phyloP scores from a whole-genome alignment of 495 filamentous ascomycete species.

The Neurospora sp. region DNA sequence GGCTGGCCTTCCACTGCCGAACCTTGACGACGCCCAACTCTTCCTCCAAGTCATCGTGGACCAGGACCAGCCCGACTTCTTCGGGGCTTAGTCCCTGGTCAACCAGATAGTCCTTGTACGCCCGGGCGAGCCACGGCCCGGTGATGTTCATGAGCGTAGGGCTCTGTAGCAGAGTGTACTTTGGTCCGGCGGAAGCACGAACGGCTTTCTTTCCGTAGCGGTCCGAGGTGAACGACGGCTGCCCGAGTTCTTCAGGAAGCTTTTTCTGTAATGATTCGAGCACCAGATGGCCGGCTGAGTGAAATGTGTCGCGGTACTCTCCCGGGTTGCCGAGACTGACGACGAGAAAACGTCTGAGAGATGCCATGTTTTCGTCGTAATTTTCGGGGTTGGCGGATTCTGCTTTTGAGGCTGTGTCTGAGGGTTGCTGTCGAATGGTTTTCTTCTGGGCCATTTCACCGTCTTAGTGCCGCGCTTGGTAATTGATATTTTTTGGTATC shows the following conservation, averaged over 20 bases:
- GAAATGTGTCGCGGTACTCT: slow-evolving; percentile 59
- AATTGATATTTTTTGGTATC: not conserved
- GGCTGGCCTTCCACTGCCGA: slow-evolving; percentile 46
- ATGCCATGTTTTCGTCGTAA: not conserved
- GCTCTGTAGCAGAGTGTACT: slow-evolving; percentile 57
- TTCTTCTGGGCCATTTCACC: not conserved
- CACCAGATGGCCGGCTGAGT: slow-evolving; percentile 69
- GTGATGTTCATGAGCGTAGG: slow-evolving; percentile 69
- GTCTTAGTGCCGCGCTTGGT: not conserved
- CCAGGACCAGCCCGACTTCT: slow-evolving; percentile 49
- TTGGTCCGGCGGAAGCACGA: slow-evolving; percentile 29
- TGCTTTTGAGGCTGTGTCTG: not conserved
- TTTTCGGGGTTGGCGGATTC: not conserved
- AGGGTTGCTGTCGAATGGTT: not conserved
- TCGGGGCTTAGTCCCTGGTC: slow-evolving; percentile 16
- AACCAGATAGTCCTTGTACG: slow-evolving; percentile 31
- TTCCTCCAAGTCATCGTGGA: slow-evolving; percentile 79
- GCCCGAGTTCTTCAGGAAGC: slow-evolving; percentile 23
- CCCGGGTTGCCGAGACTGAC: slow-evolving; percentile 38
- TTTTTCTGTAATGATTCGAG: slow-evolving; percentile 42
- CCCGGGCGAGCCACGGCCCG: slow-evolving; percentile 42
- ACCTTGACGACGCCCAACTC: slow-evolving; percentile 53
- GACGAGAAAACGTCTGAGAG: slow-evolving; percentile 34
- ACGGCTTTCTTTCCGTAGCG: slow-evolving; percentile 31
- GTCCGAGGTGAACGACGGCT: slow-evolving; percentile 34